Evolutionary conservation across 2,329 filamentous ascomycete species (phyloP), one percentile per base, ranked within the genome.

Genomic region (Penicillium sp.): DNA sequence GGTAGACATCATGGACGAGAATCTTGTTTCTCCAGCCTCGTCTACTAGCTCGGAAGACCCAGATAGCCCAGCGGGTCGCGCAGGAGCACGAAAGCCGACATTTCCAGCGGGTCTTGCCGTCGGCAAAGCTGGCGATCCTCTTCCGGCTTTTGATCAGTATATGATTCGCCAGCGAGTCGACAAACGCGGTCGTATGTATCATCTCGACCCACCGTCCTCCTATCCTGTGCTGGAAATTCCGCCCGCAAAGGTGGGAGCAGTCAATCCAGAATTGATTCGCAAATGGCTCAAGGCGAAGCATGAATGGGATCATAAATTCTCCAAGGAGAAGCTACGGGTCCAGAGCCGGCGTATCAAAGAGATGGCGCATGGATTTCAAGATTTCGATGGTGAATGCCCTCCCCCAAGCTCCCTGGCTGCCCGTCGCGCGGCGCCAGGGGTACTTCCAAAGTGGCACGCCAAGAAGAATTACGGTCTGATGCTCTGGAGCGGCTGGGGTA

Each of bases 111-210:
- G 56, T 59, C 65, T 67, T 14, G 62, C 82, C n/a, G 84, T 97
- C 7, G 93, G 94, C n/a, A 91, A 86, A 71, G 92, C 93, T 2
- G 93, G 93, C 1, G 92, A 96, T 68, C 85, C 91, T 4, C 78
- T 97, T 0, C 94, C 92, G 0, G 78, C 83, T 0, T 98, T 97
- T 75, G 83, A 86, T 54, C 82, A 89, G 60, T 88, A 96, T 73
- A 97, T 98, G 93, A 93, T 99, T 62, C 89, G 95, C 8, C 92
- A 99, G 73, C 83, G 90, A 31, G 88, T 98, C 20, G 90, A 91
- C 61, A 83, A 90, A 1, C 87, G 94, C 70, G 95, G 95, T 5
- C 82, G 84, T 12, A 88, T 93, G 22, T 87, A 88, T 59, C 83
- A 86, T 0, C 81, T 99, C 5, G 82, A 86, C 0, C 82, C 87